phyloP scores from a whole-genome alignment of 768 basidiomycete species.

The Nevesoporus exiguus region DNA sequence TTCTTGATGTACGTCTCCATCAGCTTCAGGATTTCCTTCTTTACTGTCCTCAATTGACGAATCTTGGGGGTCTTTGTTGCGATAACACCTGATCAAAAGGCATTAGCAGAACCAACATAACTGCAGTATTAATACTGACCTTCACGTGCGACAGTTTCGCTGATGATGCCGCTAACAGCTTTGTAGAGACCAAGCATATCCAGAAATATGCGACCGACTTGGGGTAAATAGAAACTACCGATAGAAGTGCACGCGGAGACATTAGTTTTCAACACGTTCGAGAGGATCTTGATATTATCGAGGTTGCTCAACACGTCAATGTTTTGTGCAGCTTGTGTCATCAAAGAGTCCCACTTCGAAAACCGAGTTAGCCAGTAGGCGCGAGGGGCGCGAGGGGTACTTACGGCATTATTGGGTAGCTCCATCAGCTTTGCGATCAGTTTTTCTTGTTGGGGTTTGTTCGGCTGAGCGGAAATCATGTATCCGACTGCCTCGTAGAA shows the following conservation, averaged over 20 bases:
- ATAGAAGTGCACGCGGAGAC: constrained; percentile 97
- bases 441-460: constrained; percentile 95
- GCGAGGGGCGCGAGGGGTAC: constrained; percentile 26
- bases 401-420: constrained; percentile 90
- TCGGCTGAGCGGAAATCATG: constrained; percentile 99
- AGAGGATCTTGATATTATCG: constrained; percentile 95
- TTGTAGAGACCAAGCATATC: constrained; percentile 99
- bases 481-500: constrained; percentile 99
- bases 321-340: constrained; percentile 90
- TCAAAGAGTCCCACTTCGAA: constrained; percentile 89
- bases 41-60: constrained; percentile 90
- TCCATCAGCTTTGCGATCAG: constrained; percentile 96
- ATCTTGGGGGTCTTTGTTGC: constrained; percentile 98
- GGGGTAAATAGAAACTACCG: constrained; percentile 96
- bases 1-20: constrained; percentile 98
- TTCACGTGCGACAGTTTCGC: constrained; percentile 84
- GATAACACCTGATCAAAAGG: constrained; percentile 59
- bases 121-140: constrained; percentile 41
- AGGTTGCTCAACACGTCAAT: constrained; percentile 87
- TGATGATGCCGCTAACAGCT: constrained; percentile 95
- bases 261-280: constrained; percentile 97
- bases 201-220: constrained; percentile 91
- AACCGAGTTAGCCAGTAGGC: background rate
- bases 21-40: constrained; percentile 95
- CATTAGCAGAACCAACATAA: constrained; percentile 2